Base-by-base conservation (phyloP, 257 asterid genomes). In the Ajuga chamaepitys region DNA sequence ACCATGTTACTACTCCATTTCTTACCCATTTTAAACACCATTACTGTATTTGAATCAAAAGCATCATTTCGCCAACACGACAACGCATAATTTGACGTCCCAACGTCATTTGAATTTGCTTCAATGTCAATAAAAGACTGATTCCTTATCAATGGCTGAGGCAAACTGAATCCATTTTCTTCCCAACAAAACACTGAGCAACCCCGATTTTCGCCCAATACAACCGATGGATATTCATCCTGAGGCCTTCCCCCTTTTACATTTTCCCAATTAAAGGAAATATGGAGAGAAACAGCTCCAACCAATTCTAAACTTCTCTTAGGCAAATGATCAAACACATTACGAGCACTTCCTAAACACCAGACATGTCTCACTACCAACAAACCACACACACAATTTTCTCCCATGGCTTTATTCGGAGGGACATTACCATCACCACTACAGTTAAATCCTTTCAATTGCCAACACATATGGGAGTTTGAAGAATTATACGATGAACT, bases 121-220 rank as follows among this genome's bases (percentile, higher is more conserved):
- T 81, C 86, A 26, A 86, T 17, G n/a, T 83, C 46, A 7, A 81
- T 20, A 67, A 89, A 85, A 0, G 3, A 8, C 55, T 32, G 72
- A 3, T 45, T 57, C 45, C 61, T 60, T n/a, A n/a, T n/a, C 73
- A 89, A 70, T 0, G 61, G 68, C 10, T 12, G 69, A 42, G 93
- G 86, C 37, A 85, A 55, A 56, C 20, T 53, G 53, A 74, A 86
- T 45, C 75, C 79, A 48, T 70, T 77, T 58, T 67, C 88, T 12
- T 95, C 97, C 91, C 95, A 87, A 7, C 97, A 87, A 71, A 70
- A 14, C n/a, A 76, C 84, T 0, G 73, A 86, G 64, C 96, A 91
- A 32, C 80, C 56, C 6, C 87, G 66, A 18, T 66, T 59, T 56
- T 81, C 88, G 8, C 83, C 96, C 62, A 82, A 68, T 46, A 92